Evolutionary conservation across 306 rosid genomes (phyloP), one percentile per base, ranked within the genome.

Genomic region (Lagenaria siceraria): DNA sequence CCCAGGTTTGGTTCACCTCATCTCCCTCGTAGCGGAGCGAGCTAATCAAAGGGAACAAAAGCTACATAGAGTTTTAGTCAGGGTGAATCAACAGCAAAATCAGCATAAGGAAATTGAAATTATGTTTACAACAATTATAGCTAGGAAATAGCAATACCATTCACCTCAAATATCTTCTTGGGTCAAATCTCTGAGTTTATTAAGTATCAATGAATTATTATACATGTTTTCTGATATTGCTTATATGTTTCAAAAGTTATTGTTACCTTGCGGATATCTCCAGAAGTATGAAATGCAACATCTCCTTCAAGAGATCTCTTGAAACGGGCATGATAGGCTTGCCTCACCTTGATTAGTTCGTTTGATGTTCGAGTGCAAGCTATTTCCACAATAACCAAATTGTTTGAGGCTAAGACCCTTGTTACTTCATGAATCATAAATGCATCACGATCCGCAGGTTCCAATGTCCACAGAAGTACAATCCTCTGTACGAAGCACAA

Each of bases 31-130:
- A 94, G 73, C 96, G 85, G 82, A 82, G 84, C 62, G 82, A 72
- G 83, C 83, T 86, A 82, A 92, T 85, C 62, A 94, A 94, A 78
- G 91, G 90, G 80, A 91, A 90, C 91, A 91, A 84, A 82, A 94
- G 94, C 98, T 94, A 81, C 73, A 54, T 33, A 56, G 38, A 38
- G 62, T 29, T 74, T 74, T 21, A 40, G 18, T 21, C 36, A 69
- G 7, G 19, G n/a, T 12, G 36, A 69, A 6, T 43, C 48, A 2
- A 21, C 36, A 69, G 54, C 3, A 69, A 24, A 38, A 38, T 9
- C 19, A 15, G 19, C 75, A 12, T 2, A 70, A 12, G 27, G 75
- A 70, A 17, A 25, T 71, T 71, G 21, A 43, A 69, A 69, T 48
- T 69, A 25, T 6, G 75, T 22, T 10, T 7, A 69, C n/a, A 6